Conservation (phyloP, 2,329 filamentous ascomycete species). For the Calycina herbarum region DNA sequence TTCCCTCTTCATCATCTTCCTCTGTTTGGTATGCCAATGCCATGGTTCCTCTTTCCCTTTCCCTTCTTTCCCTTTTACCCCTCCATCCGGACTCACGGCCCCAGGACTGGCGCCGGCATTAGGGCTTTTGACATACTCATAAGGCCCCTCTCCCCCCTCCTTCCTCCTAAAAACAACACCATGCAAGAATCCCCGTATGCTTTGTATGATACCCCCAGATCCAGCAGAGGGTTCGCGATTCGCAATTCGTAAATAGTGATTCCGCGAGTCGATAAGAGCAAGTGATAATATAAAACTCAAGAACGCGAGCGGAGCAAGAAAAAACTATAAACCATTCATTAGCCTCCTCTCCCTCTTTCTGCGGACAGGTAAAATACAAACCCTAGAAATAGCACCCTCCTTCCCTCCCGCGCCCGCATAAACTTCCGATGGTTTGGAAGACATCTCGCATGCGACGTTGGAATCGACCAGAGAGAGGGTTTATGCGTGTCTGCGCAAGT, state of each 20-base stretch:
- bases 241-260: slow-evolving; percentile 25
- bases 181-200: slow-evolving; percentile 24
- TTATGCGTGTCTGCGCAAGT: not conserved
- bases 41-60: slow-evolving; percentile 23
- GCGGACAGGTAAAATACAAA: slow-evolving; percentile 14
- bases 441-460: not conserved
- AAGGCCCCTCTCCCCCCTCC: slow-evolving; percentile 15
- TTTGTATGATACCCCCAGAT: not conserved
- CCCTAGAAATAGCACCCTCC: slow-evolving; percentile 31
- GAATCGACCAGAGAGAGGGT: too few relatives aligned
- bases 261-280: slow-evolving; percentile 33
- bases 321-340: slow-evolving; percentile 22
- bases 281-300: slow-evolving; percentile 39
- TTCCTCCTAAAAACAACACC: slow-evolving; percentile 23
- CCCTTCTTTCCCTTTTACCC: slow-evolving; percentile 7
- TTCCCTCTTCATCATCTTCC: slow-evolving; percentile 37
- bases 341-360: not conserved
- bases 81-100: not conserved
- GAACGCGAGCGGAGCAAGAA: slow-evolving; percentile 37
- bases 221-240: slow-evolving; percentile 16
- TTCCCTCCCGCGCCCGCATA: slow-evolving; percentile 19
- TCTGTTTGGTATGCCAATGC: slow-evolving; percentile 38
- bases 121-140: slow-evolving; percentile 31
- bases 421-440: not conserved
- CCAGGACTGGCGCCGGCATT: not conserved